These are phyloP conservation scores for Lepidopterella palustris DNA, from an alignment of 495 filamentous ascomycete genomes.

Conservation along the genomic window DNA sequence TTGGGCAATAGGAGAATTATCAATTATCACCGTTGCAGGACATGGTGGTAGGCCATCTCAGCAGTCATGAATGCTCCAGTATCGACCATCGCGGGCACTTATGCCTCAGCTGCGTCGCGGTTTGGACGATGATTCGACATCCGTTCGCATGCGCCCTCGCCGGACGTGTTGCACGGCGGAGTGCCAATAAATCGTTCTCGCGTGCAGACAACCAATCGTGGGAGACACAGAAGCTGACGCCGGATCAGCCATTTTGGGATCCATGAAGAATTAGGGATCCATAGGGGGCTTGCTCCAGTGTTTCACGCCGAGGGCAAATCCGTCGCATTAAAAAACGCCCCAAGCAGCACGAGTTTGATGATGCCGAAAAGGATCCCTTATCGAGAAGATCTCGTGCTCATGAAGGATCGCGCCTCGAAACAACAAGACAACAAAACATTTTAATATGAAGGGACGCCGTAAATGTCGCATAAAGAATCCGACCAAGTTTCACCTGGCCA, in stretches of 20 bases:
- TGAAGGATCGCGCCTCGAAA: not conserved
- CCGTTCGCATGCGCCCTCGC: constrained; percentile 1
- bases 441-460: not conserved
- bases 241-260: not conserved
- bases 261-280: no score
- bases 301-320: constrained; percentile 8
- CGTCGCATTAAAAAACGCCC: not conserved
- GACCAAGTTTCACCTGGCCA: not conserved
- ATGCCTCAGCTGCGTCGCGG: not conserved
- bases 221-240: not conserved
- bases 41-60: no score
- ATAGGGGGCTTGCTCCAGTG: constrained; percentile 11
- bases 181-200: constrained; percentile 16
- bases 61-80: constrained; percentile 7
- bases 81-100: not conserved
- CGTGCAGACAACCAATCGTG: constrained; percentile 7
- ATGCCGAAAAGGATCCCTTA: not conserved
- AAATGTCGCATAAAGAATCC: no score
- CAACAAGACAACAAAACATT: not conserved
- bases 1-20: no score
- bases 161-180: constrained; percentile 7
- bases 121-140: constrained; percentile 4
- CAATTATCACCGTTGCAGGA: no score
- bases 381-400: not conserved
- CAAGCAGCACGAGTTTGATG: not conserved